phyloP scores from a whole-genome alignment of 2,329 filamentous ascomycete genomes.

The Pleomassaria siparia region DNA sequence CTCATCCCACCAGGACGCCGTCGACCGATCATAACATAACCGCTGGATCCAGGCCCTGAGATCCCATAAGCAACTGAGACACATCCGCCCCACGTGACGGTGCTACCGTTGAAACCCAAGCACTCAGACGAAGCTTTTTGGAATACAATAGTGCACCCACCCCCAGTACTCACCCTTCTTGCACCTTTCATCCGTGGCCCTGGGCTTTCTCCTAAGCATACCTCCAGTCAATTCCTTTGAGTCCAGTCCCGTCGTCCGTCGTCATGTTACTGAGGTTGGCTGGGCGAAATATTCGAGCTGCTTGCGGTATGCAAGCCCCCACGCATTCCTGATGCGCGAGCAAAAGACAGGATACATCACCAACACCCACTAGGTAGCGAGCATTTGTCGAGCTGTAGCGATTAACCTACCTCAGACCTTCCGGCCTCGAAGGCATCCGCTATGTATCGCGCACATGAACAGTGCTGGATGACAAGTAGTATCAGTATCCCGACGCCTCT shows the following conservation, averaged over 20 bases:
- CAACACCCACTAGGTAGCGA: not conserved
- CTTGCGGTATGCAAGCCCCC: conserved; percentile 3
- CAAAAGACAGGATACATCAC: conserved; percentile 1
- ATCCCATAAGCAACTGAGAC: not conserved
- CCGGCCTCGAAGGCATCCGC: no score
- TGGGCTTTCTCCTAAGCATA: not conserved
- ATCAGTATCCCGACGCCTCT: not conserved
- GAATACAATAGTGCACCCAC: not conserved
- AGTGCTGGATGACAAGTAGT: not conserved
- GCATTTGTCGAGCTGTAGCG: no score
- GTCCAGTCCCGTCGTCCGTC: not conserved
- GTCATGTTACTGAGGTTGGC: not conserved
- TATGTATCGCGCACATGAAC: not conserved
- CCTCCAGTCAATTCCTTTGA: not conserved
- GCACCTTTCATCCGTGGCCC: conserved; percentile 1
- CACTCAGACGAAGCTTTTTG: not conserved
- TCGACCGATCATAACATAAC: not conserved
- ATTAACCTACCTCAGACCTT: no score
- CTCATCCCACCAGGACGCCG: no score
- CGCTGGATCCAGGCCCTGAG: not conserved
- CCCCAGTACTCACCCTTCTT: not conserved
- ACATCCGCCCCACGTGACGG: not conserved
- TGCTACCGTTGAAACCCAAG: not conserved
- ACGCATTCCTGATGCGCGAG: conserved; percentile 5
- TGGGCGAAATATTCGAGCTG: not conserved